These are phyloP conservation scores for Leishmania arabica DNA, from an alignment of 208 protist genomes.

Conservation along the genomic window DNA sequence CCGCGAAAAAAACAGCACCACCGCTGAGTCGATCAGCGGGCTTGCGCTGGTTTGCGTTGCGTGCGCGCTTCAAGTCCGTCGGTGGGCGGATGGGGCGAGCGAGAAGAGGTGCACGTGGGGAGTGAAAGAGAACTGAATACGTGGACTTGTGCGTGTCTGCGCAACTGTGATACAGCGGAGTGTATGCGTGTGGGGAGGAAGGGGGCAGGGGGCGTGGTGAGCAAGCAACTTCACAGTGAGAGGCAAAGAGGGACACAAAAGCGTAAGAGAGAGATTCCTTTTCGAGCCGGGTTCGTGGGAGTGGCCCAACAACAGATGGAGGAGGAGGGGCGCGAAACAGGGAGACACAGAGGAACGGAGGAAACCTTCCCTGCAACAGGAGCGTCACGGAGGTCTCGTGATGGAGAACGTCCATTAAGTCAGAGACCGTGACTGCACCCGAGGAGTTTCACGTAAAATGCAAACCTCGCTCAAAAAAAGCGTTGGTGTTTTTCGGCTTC, in stretches of 20 bases:
- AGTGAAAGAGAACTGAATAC: neutral
- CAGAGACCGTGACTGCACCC: too few relatives aligned
- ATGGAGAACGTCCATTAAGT: too few relatives aligned
- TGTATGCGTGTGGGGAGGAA: neutral
- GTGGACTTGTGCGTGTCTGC: neutral
- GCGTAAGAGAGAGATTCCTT: too few relatives aligned
- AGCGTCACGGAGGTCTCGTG: too few relatives aligned
- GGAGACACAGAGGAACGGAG: too few relatives aligned
- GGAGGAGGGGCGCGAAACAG: too few relatives aligned
- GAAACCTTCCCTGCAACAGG: too few relatives aligned
- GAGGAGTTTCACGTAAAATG: too few relatives aligned
- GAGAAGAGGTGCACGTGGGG: neutral
- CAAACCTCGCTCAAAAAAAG: too few relatives aligned
- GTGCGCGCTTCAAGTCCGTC: neutral
- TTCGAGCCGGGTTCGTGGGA: too few relatives aligned
- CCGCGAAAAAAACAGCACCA: neutral
- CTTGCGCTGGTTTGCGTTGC: neutral
- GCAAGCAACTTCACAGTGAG: neutral
- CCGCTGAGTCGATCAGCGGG: neutral
- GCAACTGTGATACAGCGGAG: neutral
- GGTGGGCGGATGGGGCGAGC: neutral
- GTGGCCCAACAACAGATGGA: too few relatives aligned
- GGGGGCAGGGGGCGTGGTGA: neutral
- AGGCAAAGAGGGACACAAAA: neutral
- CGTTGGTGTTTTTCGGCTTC: too few relatives aligned